phyloP scores from a whole-genome alignment of 352 stramenopile genomes.

The Phytophthora capsici region DNA sequence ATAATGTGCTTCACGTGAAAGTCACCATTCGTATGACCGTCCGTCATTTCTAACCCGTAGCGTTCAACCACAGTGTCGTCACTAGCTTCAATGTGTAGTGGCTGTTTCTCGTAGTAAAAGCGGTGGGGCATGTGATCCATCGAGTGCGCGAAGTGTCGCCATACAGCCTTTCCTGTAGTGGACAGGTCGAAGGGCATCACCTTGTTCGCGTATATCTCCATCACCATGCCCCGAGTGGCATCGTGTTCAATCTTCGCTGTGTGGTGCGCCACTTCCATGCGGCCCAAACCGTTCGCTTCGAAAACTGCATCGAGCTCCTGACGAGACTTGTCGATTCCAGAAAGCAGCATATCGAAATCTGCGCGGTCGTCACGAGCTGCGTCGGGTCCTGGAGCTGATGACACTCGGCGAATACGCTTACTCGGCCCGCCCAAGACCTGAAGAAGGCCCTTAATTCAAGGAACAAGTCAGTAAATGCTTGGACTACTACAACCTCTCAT shows the following conservation, averaged over 20 bases:
- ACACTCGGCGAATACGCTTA: slow-evolving; percentile 37
- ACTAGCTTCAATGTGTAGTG: slow-evolving; percentile 40
- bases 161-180: slow-evolving; percentile 40
- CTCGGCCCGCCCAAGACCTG: slow-evolving; percentile 32
- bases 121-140: slow-evolving; percentile 45
- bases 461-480: slow-evolving; percentile 27
- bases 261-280: slow-evolving; percentile 39
- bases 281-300: slow-evolving; percentile 41
- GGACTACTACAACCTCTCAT: slow-evolving; percentile 17
- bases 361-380: slow-evolving; percentile 30
- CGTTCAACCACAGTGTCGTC: slow-evolving; percentile 43
- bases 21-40: slow-evolving; percentile 42
- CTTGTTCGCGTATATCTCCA: slow-evolving; percentile 51
- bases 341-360: slow-evolving; percentile 41
- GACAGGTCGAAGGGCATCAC: slow-evolving; percentile 44
- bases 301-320: slow-evolving; percentile 43
- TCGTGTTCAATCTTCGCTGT: slow-evolving; percentile 45
- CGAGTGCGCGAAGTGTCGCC: slow-evolving; percentile 44
- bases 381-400: slow-evolving; percentile 15
- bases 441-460: slow-evolving; percentile 33
- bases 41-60: slow-evolving; percentile 41
- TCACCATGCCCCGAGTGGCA: slow-evolving; percentile 39
- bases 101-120: slow-evolving; percentile 48
- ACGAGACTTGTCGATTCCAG: slow-evolving; percentile 35
- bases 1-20: slow-evolving; percentile 47